Evolutionary conservation across 2,329 filamentous ascomycete species (phyloP).

Genomic region (Hortaea werneckii): DNA sequence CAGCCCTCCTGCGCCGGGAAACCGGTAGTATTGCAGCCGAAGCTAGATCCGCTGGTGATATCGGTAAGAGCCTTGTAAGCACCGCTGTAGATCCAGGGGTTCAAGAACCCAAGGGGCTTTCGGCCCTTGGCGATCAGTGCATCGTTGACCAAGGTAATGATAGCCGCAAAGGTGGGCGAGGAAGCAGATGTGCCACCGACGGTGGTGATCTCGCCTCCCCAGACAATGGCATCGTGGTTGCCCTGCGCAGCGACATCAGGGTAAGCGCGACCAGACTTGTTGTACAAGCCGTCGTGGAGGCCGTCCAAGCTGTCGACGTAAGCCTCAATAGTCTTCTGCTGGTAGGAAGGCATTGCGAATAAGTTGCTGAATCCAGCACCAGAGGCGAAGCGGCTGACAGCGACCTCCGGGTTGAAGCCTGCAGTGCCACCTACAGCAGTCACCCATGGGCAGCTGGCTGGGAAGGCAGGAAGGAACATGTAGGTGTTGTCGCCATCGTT

Average conservation of each 20-base stretch:
- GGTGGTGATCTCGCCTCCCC: slow-evolving; percentile 11
- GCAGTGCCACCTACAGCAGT: slow-evolving; percentile 38
- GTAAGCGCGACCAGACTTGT: slow-evolving; percentile 34
- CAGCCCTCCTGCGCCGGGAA: slow-evolving; percentile 23
- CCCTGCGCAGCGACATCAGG: slow-evolving; percentile 45
- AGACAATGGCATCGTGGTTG: slow-evolving; percentile 25
- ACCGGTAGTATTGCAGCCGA: slow-evolving; percentile 18
- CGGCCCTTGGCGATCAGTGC: slow-evolving; percentile 44
- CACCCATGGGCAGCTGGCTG: slow-evolving; percentile 38
- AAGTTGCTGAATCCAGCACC: slow-evolving; percentile 39
- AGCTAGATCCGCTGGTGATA: slow-evolving; percentile 27
- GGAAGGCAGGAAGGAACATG: slow-evolving; percentile 36
- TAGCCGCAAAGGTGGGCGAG: slow-evolving; percentile 47
- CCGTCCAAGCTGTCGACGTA: slow-evolving; percentile 34
- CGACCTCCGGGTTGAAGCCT: slow-evolving; percentile 35
- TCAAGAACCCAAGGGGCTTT: slow-evolving; percentile 46
- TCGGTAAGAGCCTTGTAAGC: slow-evolving; percentile 42
- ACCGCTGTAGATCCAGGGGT: slow-evolving; percentile 47
- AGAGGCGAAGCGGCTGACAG: slow-evolving; percentile 44
- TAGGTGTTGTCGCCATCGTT: slow-evolving; percentile 36
- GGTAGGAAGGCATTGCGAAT: slow-evolving; percentile 35
- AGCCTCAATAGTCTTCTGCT: slow-evolving; percentile 29
- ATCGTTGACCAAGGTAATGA: slow-evolving; percentile 55
- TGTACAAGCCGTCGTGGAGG: slow-evolving; percentile 36
- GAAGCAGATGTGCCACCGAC: slow-evolving; percentile 44